Evolutionary conservation across 768 basidiomycete species (phyloP).

Genomic region (Boletus sensibilis): DNA sequence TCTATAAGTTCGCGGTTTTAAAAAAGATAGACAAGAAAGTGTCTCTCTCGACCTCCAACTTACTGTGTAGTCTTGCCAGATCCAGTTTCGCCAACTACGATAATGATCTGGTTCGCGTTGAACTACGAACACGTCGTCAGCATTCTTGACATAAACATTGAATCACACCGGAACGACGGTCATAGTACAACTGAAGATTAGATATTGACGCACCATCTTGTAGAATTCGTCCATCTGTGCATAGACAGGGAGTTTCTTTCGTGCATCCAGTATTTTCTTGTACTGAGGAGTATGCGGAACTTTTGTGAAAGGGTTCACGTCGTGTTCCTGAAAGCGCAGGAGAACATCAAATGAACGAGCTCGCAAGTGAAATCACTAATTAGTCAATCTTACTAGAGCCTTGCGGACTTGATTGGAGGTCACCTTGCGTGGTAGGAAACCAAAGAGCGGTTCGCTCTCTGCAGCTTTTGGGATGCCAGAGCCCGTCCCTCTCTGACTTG

Average conservation of each 20-base stretch:
- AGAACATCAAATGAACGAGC: not conserved
- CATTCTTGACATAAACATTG: not conserved
- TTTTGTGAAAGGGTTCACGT: conserved; percentile 88
- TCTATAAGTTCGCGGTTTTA: conserved; percentile 28
- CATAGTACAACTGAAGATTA: not conserved
- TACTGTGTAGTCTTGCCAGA: conserved; percentile 96
- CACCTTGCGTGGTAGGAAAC: conserved; percentile 70
- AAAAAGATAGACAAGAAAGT: conserved; percentile 20
- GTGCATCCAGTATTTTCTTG: conserved; percentile 77
- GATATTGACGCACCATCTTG: conserved; percentile 64
- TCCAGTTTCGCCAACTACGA: conserved; percentile 93
- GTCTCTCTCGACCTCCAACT: conserved; percentile 34
- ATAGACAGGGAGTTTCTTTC: conserved; percentile 90
- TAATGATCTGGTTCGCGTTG: conserved; percentile 67
- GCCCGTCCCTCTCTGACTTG: conserved; percentile 31
- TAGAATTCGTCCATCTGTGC: conserved; percentile 92
- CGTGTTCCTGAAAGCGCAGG: conserved; percentile 54
- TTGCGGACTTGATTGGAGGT: conserved; percentile 60
- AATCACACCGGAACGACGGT: not conserved
- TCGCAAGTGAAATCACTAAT: not conserved
- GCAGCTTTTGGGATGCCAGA: conserved; percentile 13
- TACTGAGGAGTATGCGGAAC: conserved; percentile 74
- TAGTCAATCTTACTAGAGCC: conserved; percentile 57
- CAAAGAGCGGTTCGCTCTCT: conserved; percentile 62
- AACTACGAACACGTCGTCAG: conserved; percentile 20